Evolutionary conservation across 2,329 filamentous ascomycete genomes (phyloP).

Genomic region (Chrysoporthe cubensis): DNA sequence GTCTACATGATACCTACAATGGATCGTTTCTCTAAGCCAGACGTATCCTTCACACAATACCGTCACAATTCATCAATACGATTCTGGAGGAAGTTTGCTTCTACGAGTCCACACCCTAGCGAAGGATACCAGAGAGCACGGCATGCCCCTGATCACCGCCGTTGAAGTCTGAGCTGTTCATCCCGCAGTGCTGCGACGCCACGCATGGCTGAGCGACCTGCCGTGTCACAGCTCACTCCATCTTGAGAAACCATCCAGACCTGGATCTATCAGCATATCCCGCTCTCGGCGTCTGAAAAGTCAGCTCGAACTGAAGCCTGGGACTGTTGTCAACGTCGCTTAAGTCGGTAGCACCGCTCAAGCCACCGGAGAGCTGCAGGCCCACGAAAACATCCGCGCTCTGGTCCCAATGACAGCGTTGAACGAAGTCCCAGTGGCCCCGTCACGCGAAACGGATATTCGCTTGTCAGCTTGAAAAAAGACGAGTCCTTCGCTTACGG

Average conservation of each 20-base stretch:
- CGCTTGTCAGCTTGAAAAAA: slow-evolving; percentile 14
- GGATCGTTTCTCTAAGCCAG: neutral
- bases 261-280: neutral
- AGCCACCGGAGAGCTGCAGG: slow-evolving; percentile 29
- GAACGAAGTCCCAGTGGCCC: slow-evolving; percentile 14
- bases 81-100: neutral
- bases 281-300: neutral
- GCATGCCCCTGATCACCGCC: neutral
- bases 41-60: neutral
- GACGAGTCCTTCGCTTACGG: neutral
- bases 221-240: neutral
- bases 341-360: slow-evolving; percentile 22
- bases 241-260: neutral
- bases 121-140: neutral
- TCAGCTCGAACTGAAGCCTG: neutral
- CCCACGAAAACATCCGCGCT: neutral
- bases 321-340: slow-evolving; percentile 13
- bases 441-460: slow-evolving; percentile 13
- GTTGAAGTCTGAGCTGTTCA: neutral
- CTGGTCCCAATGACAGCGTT: slow-evolving; percentile 11
- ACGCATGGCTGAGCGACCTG: slow-evolving; percentile 11
- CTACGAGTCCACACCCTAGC: neutral
- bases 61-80: no score
- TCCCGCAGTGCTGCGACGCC: neutral
- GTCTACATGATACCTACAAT: neutral